A percentile compares a stretch with the other conserved stretches of the same genome.
Conservation (phyloP, 106 monocot genomes). For the Platanthera zijinensis region DNA sequence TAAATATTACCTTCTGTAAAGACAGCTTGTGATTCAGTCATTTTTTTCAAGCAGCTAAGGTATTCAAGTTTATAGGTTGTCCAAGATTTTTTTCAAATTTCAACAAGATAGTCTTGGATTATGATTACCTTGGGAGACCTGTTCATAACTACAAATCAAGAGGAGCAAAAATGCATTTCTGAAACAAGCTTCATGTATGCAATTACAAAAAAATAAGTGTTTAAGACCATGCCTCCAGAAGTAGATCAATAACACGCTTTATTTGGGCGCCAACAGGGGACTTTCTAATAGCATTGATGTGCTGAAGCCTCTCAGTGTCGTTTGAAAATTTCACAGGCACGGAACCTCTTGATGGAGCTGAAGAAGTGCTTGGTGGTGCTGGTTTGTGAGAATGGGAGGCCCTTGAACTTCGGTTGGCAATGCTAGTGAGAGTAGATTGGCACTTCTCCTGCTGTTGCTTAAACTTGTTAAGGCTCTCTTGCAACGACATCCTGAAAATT, state of each 20-base stretch:
- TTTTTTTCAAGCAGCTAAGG: too few relatives aligned
- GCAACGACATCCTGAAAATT: slow-evolving; percentile 42
- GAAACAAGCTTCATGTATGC: background rate
- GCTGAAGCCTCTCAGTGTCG: slow-evolving; percentile 89
- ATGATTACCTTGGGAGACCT: background rate
- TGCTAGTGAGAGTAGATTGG: slow-evolving; percentile 64
- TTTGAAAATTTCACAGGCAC: slow-evolving; percentile 69
- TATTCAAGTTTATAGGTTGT: background rate
- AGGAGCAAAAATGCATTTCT: background rate
- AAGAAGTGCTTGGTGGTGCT: slow-evolving; percentile 9
- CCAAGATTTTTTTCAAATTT: background rate
- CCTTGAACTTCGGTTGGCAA: slow-evolving; percentile 36
- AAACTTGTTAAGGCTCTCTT: slow-evolving; percentile 78
- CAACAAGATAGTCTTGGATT: background rate
- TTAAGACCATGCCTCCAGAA: slow-evolving; percentile 42
- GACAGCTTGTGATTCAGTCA: too few relatives aligned
- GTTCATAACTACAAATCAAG: background rate
- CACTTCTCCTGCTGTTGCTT: slow-evolving; percentile 88
- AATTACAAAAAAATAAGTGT: background rate
- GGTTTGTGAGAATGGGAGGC: slow-evolving; percentile 20
- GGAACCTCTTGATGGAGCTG: slow-evolving; percentile 26
- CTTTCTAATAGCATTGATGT: slow-evolving; percentile 80
- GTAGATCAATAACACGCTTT: slow-evolving; percentile 83
- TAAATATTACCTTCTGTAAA: background rate
- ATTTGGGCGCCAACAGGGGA: slow-evolving; percentile 86